Evolutionary conservation across 1,139 yeast species (phyloP).

Genomic region (Candida anutae): DNA sequence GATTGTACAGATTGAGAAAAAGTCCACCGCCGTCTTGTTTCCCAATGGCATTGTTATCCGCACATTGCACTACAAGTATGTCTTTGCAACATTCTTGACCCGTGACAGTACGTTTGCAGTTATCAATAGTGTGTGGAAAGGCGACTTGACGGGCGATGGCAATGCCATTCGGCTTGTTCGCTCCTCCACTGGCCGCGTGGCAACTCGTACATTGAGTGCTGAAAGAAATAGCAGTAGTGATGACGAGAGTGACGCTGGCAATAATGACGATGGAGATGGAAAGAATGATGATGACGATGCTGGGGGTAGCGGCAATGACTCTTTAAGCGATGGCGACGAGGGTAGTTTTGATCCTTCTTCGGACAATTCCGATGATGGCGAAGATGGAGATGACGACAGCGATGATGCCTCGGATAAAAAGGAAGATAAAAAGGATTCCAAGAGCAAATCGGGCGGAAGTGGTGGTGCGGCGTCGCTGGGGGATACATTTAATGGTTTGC

Average conservation of each 20-base stretch:
- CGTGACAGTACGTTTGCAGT: conserved; percentile 60
- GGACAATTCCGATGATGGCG: conserved; percentile 4
- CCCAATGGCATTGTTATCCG: conserved; percentile 70
- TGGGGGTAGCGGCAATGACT: conserved; percentile 3
- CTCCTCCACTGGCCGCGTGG: neutral
- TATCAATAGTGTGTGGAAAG: conserved; percentile 53
- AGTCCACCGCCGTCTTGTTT: conserved; percentile 63
- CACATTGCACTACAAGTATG: conserved; percentile 62
- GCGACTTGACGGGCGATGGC: too few species aligned
- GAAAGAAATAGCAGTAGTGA: conserved; percentile 1
- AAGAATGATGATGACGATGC: conserved; percentile 4
- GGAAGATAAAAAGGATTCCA: conserved; percentile 2
- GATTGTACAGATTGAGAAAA: conserved; percentile 64
- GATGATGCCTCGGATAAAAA: conserved; percentile 4
- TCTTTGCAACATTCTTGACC: conserved; percentile 64
- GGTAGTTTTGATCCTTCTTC: conserved; percentile 1
- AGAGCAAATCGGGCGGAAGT: conserved; percentile 1
- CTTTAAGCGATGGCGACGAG: conserved; percentile 3
- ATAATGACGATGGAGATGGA: conserved; percentile 5
- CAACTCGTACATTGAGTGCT: neutral
- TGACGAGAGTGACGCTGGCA: conserved; percentile 3
- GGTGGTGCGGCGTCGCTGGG: too few species aligned
- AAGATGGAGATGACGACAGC: conserved; percentile 5
- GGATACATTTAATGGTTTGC: conserved; percentile 28
- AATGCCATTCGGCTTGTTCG: neutral